Percentiles rank a stretch among this genome's conserved stretches.
Evolutionary conservation across 192 early-diverging fungal genomes (phyloP).

Genomic region (Backusella circina): DNA sequence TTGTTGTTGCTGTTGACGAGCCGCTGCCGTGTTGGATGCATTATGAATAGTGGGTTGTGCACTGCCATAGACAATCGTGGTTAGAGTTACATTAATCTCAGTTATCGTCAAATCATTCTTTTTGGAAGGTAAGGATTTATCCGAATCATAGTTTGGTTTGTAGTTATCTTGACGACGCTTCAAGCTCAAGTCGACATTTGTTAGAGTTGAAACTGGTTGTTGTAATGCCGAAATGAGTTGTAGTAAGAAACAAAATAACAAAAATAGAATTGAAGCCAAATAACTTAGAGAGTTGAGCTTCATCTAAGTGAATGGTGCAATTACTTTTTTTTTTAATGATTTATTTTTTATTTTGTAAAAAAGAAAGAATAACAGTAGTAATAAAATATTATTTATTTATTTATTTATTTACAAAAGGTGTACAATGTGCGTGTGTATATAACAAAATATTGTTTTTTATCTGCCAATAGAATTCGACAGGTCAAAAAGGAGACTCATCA

Average conservation of each 20-base stretch:
- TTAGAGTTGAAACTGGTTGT: not conserved
- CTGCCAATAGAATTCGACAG: not conserved
- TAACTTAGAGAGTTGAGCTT: conserved; percentile 2
- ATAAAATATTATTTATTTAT: too few relatives aligned
- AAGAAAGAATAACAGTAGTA: not conserved
- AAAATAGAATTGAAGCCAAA: not conserved
- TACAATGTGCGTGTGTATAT: not conserved
- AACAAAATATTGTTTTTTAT: not conserved
- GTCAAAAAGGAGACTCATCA: not conserved
- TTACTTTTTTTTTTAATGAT: not conserved
- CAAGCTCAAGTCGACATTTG: not conserved
- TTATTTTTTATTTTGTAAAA: not conserved
- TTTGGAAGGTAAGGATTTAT: not conserved
- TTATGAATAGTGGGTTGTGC: not conserved
- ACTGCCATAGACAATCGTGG: not conserved
- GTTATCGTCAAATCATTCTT: not conserved
- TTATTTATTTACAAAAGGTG: not conserved
- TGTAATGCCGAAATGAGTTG: not conserved
- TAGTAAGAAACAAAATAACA: conserved; percentile 4
- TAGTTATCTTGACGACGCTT: not conserved
- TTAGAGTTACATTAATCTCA: not conserved
- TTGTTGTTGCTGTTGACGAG: not conserved
- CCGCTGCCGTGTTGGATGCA: not conserved
- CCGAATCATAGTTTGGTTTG: not conserved
- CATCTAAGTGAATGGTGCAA: conserved; percentile 4